phyloP scores from a whole-genome alignment of 2,329 filamentous ascomycete species.

The Hypoxylon rubiginosum region DNA sequence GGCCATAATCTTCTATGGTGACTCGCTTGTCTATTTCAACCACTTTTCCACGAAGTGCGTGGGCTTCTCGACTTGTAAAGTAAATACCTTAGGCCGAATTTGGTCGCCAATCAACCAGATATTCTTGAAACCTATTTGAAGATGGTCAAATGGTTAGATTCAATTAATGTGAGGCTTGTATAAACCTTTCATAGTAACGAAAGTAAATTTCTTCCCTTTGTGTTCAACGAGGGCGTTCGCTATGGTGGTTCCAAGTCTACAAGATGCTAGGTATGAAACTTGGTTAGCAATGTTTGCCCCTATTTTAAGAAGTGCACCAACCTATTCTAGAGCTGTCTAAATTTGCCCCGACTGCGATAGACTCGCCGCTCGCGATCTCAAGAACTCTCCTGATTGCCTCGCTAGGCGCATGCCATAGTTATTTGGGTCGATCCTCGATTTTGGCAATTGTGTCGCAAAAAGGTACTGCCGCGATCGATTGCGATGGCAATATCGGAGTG shows the following conservation, averaged over 20 bases:
- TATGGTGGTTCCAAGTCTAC: constrained; percentile 82
- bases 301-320: too few species aligned
- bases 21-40: constrained; percentile 80
- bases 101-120: constrained; percentile 73
- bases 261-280: constrained; percentile 49
- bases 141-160: too few species aligned
- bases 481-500: constrained; percentile 38
- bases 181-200: constrained; percentile 75
- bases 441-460: constrained; percentile 78
- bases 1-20: constrained; percentile 76
- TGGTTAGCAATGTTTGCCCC: background rate
- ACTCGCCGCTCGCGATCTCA: constrained; percentile 63
- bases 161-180: too few species aligned
- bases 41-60: constrained; percentile 76
- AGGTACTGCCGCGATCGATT: constrained; percentile 77
- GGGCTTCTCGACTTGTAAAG: constrained; percentile 76
- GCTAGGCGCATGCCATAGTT: constrained; percentile 78
- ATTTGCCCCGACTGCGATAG: too few species aligned
- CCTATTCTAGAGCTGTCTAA: too few species aligned
- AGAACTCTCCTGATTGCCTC: constrained; percentile 78
- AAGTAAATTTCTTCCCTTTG: constrained; percentile 78
- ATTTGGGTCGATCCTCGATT: constrained; percentile 73
- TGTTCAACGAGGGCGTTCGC: constrained; percentile 80
- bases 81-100: constrained; percentile 78
- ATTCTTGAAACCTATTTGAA: background rate